phyloP scores from a whole-genome alignment of 2,329 filamentous ascomycete genomes.

The Trichoderma semiorbis region DNA sequence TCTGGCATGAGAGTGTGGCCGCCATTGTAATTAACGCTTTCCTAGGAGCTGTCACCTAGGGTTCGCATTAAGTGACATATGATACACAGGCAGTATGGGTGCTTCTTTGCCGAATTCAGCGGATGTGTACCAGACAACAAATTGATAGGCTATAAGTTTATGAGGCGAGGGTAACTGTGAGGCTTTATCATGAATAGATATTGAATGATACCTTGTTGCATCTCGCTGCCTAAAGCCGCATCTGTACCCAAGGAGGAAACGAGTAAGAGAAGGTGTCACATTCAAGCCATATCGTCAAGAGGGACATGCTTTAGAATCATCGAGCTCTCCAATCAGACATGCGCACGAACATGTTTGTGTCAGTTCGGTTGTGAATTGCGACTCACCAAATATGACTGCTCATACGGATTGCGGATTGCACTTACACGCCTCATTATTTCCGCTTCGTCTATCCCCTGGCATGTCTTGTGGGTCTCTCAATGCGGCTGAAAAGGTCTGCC shows the following conservation, averaged over 20 bases:
- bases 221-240: background rate
- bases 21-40: background rate
- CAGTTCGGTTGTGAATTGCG: background rate
- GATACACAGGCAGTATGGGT: background rate
- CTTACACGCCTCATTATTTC: background rate
- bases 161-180: background rate
- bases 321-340: no score
- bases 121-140: background rate
- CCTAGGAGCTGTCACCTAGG: background rate
- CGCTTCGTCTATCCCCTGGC: background rate
- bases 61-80: background rate
- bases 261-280: background rate
- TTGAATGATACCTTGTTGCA: background rate
- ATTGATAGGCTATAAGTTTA: background rate
- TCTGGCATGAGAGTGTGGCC: background rate
- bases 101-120: background rate
- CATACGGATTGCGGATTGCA: background rate
- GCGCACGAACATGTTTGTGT: background rate
- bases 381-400: background rate
- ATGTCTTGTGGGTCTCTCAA: background rate
- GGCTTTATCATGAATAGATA: background rate
- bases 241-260: background rate
- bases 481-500: background rate
- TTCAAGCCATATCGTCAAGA: background rate
- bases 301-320: background rate